Conservation (phyloP, 176 grass and related monocot genomes). For the Elaeis guineensis region DNA sequence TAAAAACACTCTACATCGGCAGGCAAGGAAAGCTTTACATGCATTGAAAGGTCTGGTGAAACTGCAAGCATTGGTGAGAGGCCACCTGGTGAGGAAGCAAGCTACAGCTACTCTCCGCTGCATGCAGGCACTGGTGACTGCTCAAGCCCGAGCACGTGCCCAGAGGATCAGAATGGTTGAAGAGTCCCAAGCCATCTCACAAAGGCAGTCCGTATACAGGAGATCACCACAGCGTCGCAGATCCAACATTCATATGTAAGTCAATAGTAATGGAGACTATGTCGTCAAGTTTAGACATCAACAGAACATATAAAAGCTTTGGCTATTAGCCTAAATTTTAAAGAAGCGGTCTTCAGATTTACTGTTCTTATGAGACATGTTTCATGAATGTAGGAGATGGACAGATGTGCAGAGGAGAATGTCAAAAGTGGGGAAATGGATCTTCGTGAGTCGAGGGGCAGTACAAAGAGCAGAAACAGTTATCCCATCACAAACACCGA, state of each 20-base stretch:
- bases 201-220: conserved; percentile 1
- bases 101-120: conserved; percentile 12
- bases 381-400: conserved; percentile 11
- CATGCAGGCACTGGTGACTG: conserved; percentile 12
- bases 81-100: conserved; percentile 19
- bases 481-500: conserved; percentile 1
- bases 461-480: conserved; percentile 8
- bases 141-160: conserved; percentile 11
- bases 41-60: conserved; percentile 21
- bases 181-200: not conserved
- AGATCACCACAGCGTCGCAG: conserved; percentile 4
- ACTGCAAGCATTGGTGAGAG: conserved; percentile 23
- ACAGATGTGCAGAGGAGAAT: conserved; percentile 10
- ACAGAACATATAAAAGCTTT: no score
- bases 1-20: not conserved
- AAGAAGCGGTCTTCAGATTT: no score
- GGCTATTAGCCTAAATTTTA: no score
- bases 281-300: no score
- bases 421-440: conserved; percentile 19
- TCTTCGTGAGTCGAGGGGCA: not conserved
- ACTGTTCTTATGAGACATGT: no score
- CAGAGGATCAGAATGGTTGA: conserved; percentile 14
- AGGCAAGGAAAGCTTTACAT: conserved; percentile 24
- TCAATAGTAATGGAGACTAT: not conserved
- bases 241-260: not conserved